Conservation (phyloP, 148 eudicot species). For the Suaeda aralocaspica region DNA sequence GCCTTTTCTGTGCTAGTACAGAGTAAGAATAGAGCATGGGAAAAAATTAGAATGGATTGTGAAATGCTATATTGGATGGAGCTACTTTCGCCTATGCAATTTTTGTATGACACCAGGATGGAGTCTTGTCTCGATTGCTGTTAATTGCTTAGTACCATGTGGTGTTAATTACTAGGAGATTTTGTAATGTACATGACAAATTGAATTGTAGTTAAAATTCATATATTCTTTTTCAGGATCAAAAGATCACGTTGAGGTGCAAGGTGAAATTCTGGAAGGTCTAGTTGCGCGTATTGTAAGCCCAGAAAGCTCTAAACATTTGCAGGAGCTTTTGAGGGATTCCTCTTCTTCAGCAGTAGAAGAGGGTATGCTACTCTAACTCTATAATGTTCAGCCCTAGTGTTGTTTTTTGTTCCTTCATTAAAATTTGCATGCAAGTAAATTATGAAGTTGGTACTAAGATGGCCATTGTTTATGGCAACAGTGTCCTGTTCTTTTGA, state of each 20-base stretch:
- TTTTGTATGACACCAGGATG: too few relatives aligned
- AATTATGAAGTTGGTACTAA: not conserved
- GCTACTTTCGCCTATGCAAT: too few relatives aligned
- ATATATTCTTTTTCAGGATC: constrained; percentile 53
- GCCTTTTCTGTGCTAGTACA: too few relatives aligned
- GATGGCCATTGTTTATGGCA: not conserved
- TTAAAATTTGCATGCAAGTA: not conserved
- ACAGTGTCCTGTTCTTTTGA: not conserved
- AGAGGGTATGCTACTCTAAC: constrained; percentile 48
- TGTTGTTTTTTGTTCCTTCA: not conserved
- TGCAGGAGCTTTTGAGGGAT: constrained; percentile 72
- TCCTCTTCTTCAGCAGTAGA: constrained; percentile 46
- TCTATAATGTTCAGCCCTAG: not conserved
- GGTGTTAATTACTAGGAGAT: too few relatives aligned
- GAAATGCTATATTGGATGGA: too few relatives aligned
- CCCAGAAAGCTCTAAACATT: constrained; percentile 66
- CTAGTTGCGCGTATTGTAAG: constrained; percentile 94
- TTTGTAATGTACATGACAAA: too few relatives aligned
- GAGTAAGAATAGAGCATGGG: too few relatives aligned
- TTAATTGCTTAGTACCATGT: too few relatives aligned
- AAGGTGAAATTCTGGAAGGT: constrained; percentile 97
- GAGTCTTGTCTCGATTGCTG: too few relatives aligned
- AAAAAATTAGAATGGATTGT: too few relatives aligned
- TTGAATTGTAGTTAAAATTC: not conserved
- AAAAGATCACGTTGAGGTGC: constrained; percentile 69